Evolutionary conservation across 1,284 basidiomycete species (phyloP), one percentile per base, ranked within the genome.

Genomic region (Cryptococcus deneoformans): DNA sequence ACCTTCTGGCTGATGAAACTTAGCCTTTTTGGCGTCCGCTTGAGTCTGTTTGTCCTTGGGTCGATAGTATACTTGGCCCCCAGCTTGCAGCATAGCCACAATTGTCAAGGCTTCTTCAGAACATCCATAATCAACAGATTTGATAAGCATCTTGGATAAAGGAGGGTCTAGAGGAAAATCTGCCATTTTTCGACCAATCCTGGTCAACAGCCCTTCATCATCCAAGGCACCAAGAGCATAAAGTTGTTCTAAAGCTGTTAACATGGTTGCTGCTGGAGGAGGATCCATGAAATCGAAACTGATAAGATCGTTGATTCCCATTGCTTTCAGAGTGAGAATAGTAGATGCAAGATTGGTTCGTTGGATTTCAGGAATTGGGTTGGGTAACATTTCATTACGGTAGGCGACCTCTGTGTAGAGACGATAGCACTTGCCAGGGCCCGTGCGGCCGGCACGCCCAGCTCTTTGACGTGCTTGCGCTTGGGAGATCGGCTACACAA

Each of bases 281-380:
- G 95, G 93, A 76, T 99, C 96, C 95, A 99, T 98, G 73, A 98
- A 99, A 77, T 98, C 95, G 76, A 99, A 99, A 76, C 92, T 91
- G 63, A 99, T 86, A 20, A 99, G 80, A 74, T 99, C 94, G 71
- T 99, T 99, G 80, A 99, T 86, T 38, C 96, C 96, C 94, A 99
- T 97, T 2, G 96, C 94, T 75, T 99, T 99, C 61, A 99, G 82
- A 79, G 93, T 89, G 16, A 99, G 79, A 70, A 99, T 98, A 1
- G 94, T 98, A 51, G 87, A 84, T 4, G 94, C 85, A 64, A 99
- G 78, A 77, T 97, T 98, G 62, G 93, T 94, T 24, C 95, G 85
- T 76, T 98, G 95, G 65, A 99, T 98, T 76, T 99, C 95, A 3
- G 95, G 95, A 59, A 98, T 94, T 5, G 92, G 90, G 63, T 89